Percentiles rank a stretch among this genome's conserved stretches.
phyloP scores from a whole-genome alignment of 495 filamentous ascomycete species.

The Podospora didyma region DNA sequence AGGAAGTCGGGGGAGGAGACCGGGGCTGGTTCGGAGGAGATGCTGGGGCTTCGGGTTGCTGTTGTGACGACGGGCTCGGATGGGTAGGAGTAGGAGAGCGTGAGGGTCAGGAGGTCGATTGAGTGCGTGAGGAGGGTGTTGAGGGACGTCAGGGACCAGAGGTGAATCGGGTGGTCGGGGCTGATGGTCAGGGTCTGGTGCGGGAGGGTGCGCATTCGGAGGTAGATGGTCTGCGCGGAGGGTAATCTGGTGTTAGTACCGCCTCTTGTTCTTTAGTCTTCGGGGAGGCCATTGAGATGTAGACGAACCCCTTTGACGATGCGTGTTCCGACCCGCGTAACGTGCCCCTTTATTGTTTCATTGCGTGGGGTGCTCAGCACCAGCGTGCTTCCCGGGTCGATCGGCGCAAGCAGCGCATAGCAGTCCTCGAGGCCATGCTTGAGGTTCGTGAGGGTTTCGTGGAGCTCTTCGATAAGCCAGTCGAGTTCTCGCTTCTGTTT shows the following conservation, averaged over 20 bases:
- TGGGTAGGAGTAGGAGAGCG: constrained; percentile 52
- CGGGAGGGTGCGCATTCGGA: constrained; percentile 45
- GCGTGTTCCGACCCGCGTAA: constrained; percentile 74
- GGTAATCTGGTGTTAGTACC: background rate
- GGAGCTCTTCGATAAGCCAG: constrained; percentile 80
- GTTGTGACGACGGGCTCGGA: constrained; percentile 32
- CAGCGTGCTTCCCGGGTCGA: constrained; percentile 79
- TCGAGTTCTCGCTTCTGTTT: constrained; percentile 71
- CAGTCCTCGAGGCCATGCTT: constrained; percentile 88
- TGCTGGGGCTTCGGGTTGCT: constrained; percentile 21
- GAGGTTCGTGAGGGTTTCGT: constrained; percentile 70
- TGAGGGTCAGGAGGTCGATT: constrained; percentile 75
- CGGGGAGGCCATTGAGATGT: background rate
- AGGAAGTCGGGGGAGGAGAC: constrained; percentile 52
- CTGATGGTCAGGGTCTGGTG: constrained; percentile 48
- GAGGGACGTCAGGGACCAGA: constrained; percentile 67
- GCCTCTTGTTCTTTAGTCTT: background rate
- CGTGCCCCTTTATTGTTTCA: constrained; percentile 85
- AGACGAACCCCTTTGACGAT: constrained; percentile 70
- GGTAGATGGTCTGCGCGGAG: constrained; percentile 38
- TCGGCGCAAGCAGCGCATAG: constrained; percentile 72
- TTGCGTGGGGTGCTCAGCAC: constrained; percentile 82
- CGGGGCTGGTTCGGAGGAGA: constrained; percentile 6
- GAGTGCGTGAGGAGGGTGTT: constrained; percentile 70
- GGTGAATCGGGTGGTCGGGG: constrained; percentile 53